Evolutionary conservation across 2,329 filamentous ascomycete species (phyloP).

Genomic region (Cladophialophora psammophila): DNA sequence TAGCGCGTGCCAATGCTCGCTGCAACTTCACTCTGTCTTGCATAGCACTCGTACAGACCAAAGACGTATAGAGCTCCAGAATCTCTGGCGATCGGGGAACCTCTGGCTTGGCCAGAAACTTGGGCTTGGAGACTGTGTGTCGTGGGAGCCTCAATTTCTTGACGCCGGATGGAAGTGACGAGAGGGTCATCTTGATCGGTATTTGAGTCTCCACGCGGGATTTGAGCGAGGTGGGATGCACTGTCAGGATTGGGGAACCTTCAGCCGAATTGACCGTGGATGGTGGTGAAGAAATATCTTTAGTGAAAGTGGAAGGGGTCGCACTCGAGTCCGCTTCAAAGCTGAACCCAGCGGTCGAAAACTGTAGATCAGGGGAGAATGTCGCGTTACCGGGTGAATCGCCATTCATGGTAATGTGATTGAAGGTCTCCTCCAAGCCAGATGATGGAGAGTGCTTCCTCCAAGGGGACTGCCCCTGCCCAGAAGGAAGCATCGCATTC

Average conservation of each 20-base stretch:
- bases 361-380: constrained; percentile 49
- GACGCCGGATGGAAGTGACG: constrained; percentile 75
- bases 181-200: constrained; percentile 80
- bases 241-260: constrained; percentile 57
- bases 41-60: constrained; percentile 95
- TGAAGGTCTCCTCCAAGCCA: constrained; percentile 54
- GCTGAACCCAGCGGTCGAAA: constrained; percentile 45
- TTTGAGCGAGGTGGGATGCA: constrained; percentile 75
- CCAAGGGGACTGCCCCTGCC: constrained; percentile 49
- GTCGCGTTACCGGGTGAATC: constrained; percentile 51
- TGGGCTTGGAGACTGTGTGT: constrained; percentile 93
- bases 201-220: constrained; percentile 97
- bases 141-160: constrained; percentile 85
- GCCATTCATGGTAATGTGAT: constrained; percentile 54
- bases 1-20: constrained; percentile 70
- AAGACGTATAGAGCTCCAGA: constrained; percentile 77
- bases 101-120: constrained; percentile 78
- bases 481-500: constrained; percentile 43
- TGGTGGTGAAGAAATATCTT: constrained; percentile 40
- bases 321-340: constrained; percentile 54
- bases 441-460: constrained; percentile 53
- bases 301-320: constrained; percentile 40
- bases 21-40: constrained; percentile 70
- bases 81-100: constrained; percentile 73
- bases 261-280: constrained; percentile 41